Evolutionary conservation across 495 filamentous ascomycete genomes (phyloP).

Genomic region (Penicillium salamii): DNA sequence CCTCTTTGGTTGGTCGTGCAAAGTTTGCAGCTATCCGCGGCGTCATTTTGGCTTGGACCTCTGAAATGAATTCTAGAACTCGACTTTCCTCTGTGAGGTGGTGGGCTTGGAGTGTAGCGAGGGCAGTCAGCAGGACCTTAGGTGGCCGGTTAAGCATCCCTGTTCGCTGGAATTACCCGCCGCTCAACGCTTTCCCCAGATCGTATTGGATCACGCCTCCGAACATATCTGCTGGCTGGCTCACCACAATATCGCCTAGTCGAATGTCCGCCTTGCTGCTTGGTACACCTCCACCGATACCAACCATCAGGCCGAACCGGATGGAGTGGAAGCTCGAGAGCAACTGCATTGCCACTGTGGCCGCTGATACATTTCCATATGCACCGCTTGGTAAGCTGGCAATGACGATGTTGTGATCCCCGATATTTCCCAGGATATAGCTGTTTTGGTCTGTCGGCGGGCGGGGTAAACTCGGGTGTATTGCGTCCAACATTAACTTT

Average conservation of each 20-base stretch:
- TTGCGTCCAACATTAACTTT: slow-evolving; percentile 23
- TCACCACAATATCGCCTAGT: slow-evolving; percentile 46
- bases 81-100: slow-evolving; percentile 18
- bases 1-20: slow-evolving; percentile 14
- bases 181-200: slow-evolving; percentile 25
- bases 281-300: slow-evolving; percentile 32
- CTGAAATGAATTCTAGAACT: slow-evolving; percentile 9
- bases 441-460: not conserved
- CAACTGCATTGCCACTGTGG: slow-evolving; percentile 1
- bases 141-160: not conserved
- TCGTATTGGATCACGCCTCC: slow-evolving; percentile 44
- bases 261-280: slow-evolving; percentile 25
- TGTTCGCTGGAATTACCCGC: not conserved
- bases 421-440: not conserved
- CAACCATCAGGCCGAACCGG: slow-evolving; percentile 41
- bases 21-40: slow-evolving; percentile 8
- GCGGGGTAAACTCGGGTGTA: not conserved
- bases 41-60: slow-evolving; percentile 5
- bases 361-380: not conserved
- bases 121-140: not conserved
- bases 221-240: slow-evolving; percentile 18
- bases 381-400: not conserved
- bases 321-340: slow-evolving; percentile 14
- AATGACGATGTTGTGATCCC: not conserved
- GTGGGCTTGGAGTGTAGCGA: not conserved